Evolutionary conservation across 176 grass and related monocot genomes (phyloP), one percentile per base, ranked within the genome.

Genomic region (Oryza meyeriana): DNA sequence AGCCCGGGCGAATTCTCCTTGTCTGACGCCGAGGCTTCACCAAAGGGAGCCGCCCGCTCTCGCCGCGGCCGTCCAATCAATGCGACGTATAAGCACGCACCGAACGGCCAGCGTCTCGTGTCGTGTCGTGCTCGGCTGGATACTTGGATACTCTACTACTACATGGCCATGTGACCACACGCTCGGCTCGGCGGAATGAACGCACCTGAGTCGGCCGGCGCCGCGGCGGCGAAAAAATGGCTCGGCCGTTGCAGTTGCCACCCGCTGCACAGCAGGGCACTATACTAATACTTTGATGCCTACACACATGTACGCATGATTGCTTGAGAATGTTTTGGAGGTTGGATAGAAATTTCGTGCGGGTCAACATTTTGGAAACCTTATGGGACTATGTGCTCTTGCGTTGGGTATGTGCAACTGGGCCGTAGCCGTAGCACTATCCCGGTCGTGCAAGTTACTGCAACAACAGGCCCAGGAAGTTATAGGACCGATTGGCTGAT

Each of bases 291-390:
- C 52, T 12, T 17, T 2, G 35, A 16, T 64, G 58, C 24, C 29
- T 24, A n/a, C 3, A 59, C 39, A 59, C 65, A 12, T 65, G 76
- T 76, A 12, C 13, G 20, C 24, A 4, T 35, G 55, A 59, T 59
- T n/a, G 55, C 55, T 2, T 14, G 55, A 48, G 78, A 80, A 80
- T 80, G 78, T 69, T 69, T 79, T 55, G 42, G 64, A 38, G 41
- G 64, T 36, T 69, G 64, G 78, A 13, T 27, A 2, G 66, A 55
- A 80, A 55, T 5, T 34, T 24, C n/a, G 4, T n/a, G 52, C 20
- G 45, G 6, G 27, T 18, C 13, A 12, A 31, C 77, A 55, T 68
- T 45, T 63, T 52, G 77, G 22, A 26, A 26, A 48, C 12, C 18
- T 47, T 2, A 10, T 0, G 25, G 25, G 25, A 3, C 39, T 39